These are phyloP conservation scores for Zymoseptoria ardabiliae DNA, from an alignment of 2,329 filamentous ascomycete genomes.

Conservation along the genomic window DNA sequence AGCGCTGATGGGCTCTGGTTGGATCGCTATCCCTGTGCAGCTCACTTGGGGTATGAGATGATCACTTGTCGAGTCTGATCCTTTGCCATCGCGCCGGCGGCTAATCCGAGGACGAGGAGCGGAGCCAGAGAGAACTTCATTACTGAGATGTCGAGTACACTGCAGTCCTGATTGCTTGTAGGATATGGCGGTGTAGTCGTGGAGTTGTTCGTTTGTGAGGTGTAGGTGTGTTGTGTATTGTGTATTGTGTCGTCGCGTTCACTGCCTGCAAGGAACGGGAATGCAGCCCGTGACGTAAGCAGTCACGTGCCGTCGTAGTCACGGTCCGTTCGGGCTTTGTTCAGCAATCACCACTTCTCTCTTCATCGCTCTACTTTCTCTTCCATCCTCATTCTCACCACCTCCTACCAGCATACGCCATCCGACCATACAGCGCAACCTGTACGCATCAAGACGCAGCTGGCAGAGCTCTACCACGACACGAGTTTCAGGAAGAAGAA, in stretches of 20 bases:
- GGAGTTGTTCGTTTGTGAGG: neutral
- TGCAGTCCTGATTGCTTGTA: neutral
- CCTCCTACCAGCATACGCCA: neutral
- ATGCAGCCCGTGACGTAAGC: neutral
- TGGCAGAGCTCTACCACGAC: neutral
- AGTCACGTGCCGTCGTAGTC: neutral
- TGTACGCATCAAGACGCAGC: neutral
- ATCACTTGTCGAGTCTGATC: conserved; percentile 60
- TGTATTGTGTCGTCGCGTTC: neutral
- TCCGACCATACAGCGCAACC: too few species aligned
- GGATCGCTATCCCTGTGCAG: neutral
- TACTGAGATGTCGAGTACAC: neutral
- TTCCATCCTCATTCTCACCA: neutral
- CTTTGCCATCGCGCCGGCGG: conserved; percentile 14
- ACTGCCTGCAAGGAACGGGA: neutral
- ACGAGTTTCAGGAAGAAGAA: neutral
- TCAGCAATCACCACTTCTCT: neutral
- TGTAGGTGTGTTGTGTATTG: neutral
- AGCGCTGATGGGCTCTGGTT: neutral
- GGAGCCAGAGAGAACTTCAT: conserved; percentile 26
- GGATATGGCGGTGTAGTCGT: neutral
- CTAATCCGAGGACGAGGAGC: conserved; percentile 18
- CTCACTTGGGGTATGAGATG: conserved; percentile 60
- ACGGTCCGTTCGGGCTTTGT: neutral
- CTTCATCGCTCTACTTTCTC: neutral